Evolutionary conservation across 1,284 basidiomycete genomes (phyloP).

Genomic region (Cutaneotrichosporon mucoides): DNA sequence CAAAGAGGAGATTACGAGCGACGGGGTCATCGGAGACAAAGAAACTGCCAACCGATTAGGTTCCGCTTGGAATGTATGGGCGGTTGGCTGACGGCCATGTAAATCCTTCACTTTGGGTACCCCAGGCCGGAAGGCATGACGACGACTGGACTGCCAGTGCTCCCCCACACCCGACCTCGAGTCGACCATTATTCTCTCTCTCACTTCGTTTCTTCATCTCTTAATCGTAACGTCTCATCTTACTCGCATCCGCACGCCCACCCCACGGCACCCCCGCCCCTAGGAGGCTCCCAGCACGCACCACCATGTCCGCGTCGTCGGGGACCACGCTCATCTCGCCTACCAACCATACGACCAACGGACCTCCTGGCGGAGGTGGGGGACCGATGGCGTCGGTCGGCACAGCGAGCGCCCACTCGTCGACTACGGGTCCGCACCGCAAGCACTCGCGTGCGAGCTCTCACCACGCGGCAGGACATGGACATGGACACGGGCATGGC

Average conservation of each 20-base stretch:
- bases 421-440: not conserved
- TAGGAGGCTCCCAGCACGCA: not conserved
- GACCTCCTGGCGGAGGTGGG: not conserved
- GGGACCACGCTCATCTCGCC: conserved; percentile 42
- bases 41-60: too few relatives aligned
- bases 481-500: conserved; percentile 13
- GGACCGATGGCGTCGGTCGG: not conserved
- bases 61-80: too few relatives aligned
- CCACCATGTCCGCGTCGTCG: conserved; percentile 36
- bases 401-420: not conserved
- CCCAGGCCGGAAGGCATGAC: too few relatives aligned
- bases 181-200: too few relatives aligned
- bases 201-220: not conserved
- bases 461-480: conserved; percentile 1
- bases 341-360: conserved; percentile 12
- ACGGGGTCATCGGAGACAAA: too few relatives aligned
- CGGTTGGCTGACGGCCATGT: too few relatives aligned
- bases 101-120: not conserved
- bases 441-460: conserved; percentile 1
- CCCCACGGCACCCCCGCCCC: not conserved
- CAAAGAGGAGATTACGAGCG: too few relatives aligned
- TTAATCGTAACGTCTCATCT: too few relatives aligned
- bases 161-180: too few relatives aligned
- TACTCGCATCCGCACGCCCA: too few relatives aligned
- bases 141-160: too few relatives aligned